phyloP scores from a whole-genome alignment of 1,284 basidiomycete species.

The Xerocomus minutiporus region DNA sequence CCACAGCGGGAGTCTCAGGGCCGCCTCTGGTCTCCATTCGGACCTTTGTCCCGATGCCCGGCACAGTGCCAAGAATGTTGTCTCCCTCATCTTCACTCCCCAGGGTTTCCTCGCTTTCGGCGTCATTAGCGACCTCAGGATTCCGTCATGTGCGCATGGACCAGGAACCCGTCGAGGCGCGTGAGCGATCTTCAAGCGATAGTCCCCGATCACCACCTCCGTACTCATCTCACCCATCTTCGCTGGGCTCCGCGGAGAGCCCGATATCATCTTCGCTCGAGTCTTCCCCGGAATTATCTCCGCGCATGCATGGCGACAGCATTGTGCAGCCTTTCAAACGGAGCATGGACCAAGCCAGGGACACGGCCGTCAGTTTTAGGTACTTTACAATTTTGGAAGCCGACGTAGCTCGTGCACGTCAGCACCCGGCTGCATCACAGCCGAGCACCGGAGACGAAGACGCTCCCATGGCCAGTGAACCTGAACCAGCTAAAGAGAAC shows the following conservation, averaged over 20 bases:
- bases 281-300: constrained; percentile 29
- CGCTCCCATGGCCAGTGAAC: constrained; percentile 16
- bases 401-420: constrained; percentile 41
- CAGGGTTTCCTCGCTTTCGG: constrained; percentile 60
- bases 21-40: constrained; percentile 35
- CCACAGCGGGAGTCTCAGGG: constrained; percentile 18
- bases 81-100: constrained; percentile 35
- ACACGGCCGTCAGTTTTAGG: constrained; percentile 64
- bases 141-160: constrained; percentile 48
- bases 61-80: constrained; percentile 35
- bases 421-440: constrained; percentile 22
- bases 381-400: constrained; percentile 60
- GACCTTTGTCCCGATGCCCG: constrained; percentile 52
- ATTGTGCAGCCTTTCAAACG: constrained; percentile 48
- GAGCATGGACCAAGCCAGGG: constrained; percentile 55
- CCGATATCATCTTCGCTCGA: constrained; percentile 34
- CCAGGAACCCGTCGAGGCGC: constrained; percentile 12
- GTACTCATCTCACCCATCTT: constrained; percentile 33
- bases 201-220: constrained; percentile 31
- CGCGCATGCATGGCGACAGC: constrained; percentile 30
- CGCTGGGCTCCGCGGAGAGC: constrained; percentile 26
- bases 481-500: constrained; percentile 11
- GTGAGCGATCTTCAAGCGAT: constrained; percentile 13
- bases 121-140: constrained; percentile 57
- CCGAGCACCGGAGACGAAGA: constrained; percentile 13